Conservation (phyloP, 768 basidiomycete genomes). For the Naematelia aurantialba region DNA sequence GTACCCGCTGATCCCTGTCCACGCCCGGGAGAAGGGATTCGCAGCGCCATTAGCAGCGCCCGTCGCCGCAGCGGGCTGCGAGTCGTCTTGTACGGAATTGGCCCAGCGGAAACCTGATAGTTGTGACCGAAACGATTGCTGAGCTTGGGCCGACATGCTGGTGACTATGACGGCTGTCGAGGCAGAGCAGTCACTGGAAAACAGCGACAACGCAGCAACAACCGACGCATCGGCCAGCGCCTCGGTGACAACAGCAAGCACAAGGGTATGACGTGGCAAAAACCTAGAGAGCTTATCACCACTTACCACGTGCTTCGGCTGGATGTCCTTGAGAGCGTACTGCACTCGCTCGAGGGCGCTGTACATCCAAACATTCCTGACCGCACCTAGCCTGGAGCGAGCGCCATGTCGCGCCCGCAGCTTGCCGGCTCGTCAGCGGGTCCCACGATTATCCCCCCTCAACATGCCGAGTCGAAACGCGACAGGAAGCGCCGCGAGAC, state of each 20-base stretch:
- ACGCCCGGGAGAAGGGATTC: constrained; percentile 81
- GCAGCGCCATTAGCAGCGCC: constrained; percentile 32
- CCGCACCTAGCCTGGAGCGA: no score
- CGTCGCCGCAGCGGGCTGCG: constrained; percentile 41
- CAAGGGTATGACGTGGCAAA: no score
- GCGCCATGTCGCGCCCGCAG: constrained; percentile 8
- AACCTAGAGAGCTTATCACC: no score
- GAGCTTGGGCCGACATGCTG: constrained; percentile 38
- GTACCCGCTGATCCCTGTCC: constrained; percentile 77
- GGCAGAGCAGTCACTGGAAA: no score
- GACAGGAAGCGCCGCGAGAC: constrained; percentile 53
- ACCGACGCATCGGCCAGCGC: neutral
- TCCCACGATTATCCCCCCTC: constrained; percentile 41
- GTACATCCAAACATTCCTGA: no score
- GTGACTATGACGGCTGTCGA: no score
- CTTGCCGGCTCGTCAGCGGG: neutral
- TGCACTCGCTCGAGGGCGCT: no score
- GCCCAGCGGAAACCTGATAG: constrained; percentile 51
- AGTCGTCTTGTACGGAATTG: constrained; percentile 48
- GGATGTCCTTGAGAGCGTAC: no score
- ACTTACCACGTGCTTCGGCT: no score
- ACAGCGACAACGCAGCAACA: no score
- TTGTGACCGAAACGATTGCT: constrained; percentile 47
- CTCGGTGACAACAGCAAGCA: neutral
- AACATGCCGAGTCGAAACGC: constrained; percentile 47